Conservation (phyloP, 768 basidiomycete species). For the Leccinum fibrillosum region DNA sequence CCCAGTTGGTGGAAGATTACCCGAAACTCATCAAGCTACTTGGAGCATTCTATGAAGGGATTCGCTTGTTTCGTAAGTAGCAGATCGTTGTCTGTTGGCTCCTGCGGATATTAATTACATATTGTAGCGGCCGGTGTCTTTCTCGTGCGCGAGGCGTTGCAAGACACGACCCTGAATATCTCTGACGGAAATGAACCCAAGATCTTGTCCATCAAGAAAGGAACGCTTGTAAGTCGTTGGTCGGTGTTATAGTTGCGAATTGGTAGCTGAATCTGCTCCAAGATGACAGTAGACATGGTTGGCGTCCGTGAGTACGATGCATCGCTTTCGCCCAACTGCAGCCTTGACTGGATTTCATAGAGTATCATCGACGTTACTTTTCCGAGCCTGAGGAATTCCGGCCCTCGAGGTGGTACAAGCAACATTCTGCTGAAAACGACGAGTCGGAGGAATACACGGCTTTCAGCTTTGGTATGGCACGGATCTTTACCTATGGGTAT, state of each 20-base stretch:
- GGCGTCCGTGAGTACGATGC: constrained; percentile 23
- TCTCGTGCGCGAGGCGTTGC: constrained; percentile 28
- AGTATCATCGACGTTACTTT: constrained; percentile 36
- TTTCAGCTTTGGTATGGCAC: constrained; percentile 22
- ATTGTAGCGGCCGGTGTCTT: constrained; percentile 28
- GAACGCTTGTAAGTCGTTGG: constrained; percentile 14
- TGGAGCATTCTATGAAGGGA: constrained; percentile 30
- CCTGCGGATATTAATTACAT: background rate
- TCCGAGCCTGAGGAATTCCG: constrained; percentile 35
- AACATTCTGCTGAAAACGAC: constrained; percentile 3
- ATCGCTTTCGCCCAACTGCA: background rate
- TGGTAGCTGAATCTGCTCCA: background rate
- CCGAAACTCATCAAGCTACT: constrained; percentile 29
- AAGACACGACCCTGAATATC: constrained; percentile 25
- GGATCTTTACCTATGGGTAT: background rate
- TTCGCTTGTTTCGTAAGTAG: constrained; percentile 33
- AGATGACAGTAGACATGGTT: constrained; percentile 30
- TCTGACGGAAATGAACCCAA: constrained; percentile 14
- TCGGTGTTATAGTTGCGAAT: background rate
- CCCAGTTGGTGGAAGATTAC: constrained; percentile 24
- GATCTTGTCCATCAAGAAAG: constrained; percentile 22
- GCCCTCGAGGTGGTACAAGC: constrained; percentile 38
- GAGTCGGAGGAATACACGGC: constrained; percentile 16
- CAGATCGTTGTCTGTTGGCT: background rate
- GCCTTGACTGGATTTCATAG: constrained; percentile 20